Percentiles rank a stretch among this genome's conserved stretches.
Evolutionary conservation across 441 rosid species (phyloP).

Genomic region (Gossypium laxum): DNA sequence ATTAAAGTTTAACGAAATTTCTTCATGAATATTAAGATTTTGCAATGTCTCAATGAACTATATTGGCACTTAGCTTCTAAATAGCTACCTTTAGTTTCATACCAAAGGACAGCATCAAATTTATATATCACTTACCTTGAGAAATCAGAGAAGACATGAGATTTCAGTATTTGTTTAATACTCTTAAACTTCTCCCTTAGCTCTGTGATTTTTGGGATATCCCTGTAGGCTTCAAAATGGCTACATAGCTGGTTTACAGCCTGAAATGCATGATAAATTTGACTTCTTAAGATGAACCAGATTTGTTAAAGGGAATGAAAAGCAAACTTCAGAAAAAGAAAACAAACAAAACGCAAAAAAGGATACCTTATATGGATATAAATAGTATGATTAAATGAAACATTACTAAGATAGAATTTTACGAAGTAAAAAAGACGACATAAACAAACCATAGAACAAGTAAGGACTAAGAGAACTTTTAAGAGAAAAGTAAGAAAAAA

Average conservation of each 20-base stretch:
- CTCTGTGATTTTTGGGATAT: slow-evolving; percentile 92
- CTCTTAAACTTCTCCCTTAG: slow-evolving; percentile 88
- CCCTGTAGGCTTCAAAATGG: slow-evolving; percentile 97
- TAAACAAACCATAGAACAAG: slow-evolving; percentile 5
- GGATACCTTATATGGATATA: not conserved
- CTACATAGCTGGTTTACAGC: slow-evolving; percentile 95
- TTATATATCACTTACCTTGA: slow-evolving; percentile 53
- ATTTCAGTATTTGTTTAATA: slow-evolving; percentile 90
- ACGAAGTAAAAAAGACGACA: not conserved
- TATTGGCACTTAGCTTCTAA: slow-evolving; percentile 14
- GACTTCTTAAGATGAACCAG: slow-evolving; percentile 11
- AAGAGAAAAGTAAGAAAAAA: not conserved
- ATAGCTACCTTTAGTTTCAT: slow-evolving; percentile 6
- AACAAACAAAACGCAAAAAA: not conserved
- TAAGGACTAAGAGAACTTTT: not conserved
- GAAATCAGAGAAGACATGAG: slow-evolving; percentile 91
- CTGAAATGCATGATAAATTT: slow-evolving; percentile 43
- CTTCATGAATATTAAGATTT: not conserved
- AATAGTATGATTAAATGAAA: not conserved
- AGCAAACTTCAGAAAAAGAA: not conserved
- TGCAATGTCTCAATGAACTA: not conserved
- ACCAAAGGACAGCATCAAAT: not conserved
- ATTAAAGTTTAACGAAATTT: not conserved
- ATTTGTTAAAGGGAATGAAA: not conserved
- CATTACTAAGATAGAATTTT: not conserved